Percentiles rank a stretch among this genome's conserved stretches.
phyloP scores from a whole-genome alignment of 2,329 filamentous ascomycete genomes.

The Talaromyces sp. region DNA sequence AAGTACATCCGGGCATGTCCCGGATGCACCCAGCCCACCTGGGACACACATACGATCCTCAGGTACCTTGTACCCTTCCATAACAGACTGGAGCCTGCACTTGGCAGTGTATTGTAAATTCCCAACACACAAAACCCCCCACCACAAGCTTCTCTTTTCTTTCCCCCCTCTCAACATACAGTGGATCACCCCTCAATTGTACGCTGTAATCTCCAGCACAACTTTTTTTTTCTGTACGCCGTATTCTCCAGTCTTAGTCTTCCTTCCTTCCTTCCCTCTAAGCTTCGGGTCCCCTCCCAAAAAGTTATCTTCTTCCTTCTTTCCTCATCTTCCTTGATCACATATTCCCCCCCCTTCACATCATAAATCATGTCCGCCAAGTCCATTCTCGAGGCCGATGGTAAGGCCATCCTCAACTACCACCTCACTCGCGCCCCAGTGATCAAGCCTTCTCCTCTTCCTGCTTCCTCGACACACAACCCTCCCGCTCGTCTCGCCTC shows the following conservation, averaged over 20 bases:
- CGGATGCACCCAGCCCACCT: too few species aligned
- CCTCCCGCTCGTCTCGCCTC: conserved; percentile 86
- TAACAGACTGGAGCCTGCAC: too few species aligned
- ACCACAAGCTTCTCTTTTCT: conserved; percentile 12
- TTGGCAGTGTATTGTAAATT: not conserved
- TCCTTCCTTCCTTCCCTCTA: conserved; percentile 5
- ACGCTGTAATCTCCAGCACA: conserved; percentile 33
- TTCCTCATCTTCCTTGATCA: conserved; percentile 30
- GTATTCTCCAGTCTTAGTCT: conserved; percentile 26
- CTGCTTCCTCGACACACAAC: conserved; percentile 83
- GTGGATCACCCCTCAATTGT: conserved; percentile 27
- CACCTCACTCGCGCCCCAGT: conserved; percentile 96
- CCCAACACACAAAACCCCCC: conserved; percentile 10
- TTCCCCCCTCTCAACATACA: conserved; percentile 15
- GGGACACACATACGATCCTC: too few species aligned
- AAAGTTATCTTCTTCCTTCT: conserved; percentile 10
- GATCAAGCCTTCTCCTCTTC: conserved; percentile 97
- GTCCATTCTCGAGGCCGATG: conserved; percentile 97
- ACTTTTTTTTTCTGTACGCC: conserved; percentile 23
- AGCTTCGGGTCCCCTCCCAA: conserved; percentile 13
- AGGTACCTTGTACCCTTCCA: too few species aligned
- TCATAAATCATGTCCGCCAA: conserved; percentile 80
- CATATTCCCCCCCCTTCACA: conserved; percentile 14
- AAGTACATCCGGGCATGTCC: too few species aligned
- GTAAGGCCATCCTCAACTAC: conserved; percentile 99